Evolutionary conservation across 2,329 filamentous ascomycete genomes (phyloP).

Genomic region (Aspergillus glaucus): DNA sequence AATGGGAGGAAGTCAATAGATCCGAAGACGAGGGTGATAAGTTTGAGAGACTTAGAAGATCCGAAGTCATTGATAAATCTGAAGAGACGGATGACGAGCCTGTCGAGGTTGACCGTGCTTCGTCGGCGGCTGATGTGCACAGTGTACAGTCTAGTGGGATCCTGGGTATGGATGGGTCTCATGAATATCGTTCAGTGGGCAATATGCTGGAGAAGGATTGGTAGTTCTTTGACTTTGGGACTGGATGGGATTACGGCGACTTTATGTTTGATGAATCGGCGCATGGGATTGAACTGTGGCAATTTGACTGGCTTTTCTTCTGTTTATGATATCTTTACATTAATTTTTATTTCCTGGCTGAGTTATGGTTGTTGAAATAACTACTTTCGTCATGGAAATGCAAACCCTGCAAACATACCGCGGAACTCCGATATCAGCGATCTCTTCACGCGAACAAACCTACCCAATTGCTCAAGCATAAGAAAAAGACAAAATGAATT

Average conservation of each 20-base stretch:
- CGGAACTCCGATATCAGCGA: constrained; percentile 2
- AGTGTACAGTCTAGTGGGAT: constrained; percentile 31
- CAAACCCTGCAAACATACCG: constrained; percentile 14
- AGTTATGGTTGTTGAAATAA: background rate
- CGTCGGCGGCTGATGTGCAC: constrained; percentile 26
- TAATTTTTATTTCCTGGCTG: background rate
- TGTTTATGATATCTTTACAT: background rate
- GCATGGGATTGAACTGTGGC: background rate
- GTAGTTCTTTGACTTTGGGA: background rate
- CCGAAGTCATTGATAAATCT: constrained; percentile 6
- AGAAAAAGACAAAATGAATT: background rate
- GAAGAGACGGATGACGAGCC: constrained; percentile 29
- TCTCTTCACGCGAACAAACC: background rate
- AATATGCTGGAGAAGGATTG: constrained; percentile 16
- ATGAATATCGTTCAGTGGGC: constrained; percentile 14
- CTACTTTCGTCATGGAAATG: constrained; percentile 1
- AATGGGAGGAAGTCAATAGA: constrained; percentile 36
- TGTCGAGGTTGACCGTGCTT: constrained; percentile 24
- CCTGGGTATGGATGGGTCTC: constrained; percentile 18
- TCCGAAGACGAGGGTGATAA: constrained; percentile 13
- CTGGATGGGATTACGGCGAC: background rate
- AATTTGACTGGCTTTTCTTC: background rate
- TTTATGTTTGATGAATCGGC: background rate
- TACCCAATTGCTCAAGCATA: background rate
- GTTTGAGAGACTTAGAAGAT: constrained; percentile 10